Percentiles rank a stretch among this genome's conserved stretches.
Conservation (phyloP, 2,329 filamentous ascomycete genomes). For the Talaromyces sp. region DNA sequence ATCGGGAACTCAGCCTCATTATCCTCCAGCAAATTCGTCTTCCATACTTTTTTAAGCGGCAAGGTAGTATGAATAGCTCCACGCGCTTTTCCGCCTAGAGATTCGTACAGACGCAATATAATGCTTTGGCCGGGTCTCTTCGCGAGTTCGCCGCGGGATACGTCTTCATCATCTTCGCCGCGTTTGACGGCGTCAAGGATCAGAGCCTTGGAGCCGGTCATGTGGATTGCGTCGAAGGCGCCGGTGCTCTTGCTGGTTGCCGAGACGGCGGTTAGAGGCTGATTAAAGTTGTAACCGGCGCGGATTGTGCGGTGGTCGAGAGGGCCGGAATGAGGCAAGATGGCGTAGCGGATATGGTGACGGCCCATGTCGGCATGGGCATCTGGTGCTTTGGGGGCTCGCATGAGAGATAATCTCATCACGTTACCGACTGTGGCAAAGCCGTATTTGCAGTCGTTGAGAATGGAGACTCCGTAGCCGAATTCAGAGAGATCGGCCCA, state of each 20-base stretch:
- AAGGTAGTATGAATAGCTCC: constrained; percentile 67
- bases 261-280: constrained; percentile 61
- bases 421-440: constrained; percentile 85
- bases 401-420: constrained; percentile 83
- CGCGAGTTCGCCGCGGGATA: constrained; percentile 56
- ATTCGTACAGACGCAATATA: constrained; percentile 82
- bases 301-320: constrained; percentile 72
- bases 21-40: constrained; percentile 86
- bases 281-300: constrained; percentile 87
- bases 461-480: constrained; percentile 83
- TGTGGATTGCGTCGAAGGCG: constrained; percentile 56
- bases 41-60: constrained; percentile 71
- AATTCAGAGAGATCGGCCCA: constrained; percentile 88
- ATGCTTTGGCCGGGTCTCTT: constrained; percentile 71
- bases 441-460: constrained; percentile 95
- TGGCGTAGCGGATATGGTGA: constrained; percentile 84
- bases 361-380: constrained; percentile 90
- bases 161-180: constrained; percentile 80
- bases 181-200: constrained; percentile 89
- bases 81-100: constrained; percentile 73
- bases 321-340: constrained; percentile 75
- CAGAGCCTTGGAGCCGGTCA: constrained; percentile 65
- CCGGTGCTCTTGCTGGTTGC: constrained; percentile 32
- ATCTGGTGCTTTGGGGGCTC: constrained; percentile 88
- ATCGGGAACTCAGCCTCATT: constrained; percentile 65